Evolutionary conservation across 352 stramenopile genomes (phyloP), one percentile per base, ranked within the genome.

Genomic region (Achlya hypogyna): DNA sequence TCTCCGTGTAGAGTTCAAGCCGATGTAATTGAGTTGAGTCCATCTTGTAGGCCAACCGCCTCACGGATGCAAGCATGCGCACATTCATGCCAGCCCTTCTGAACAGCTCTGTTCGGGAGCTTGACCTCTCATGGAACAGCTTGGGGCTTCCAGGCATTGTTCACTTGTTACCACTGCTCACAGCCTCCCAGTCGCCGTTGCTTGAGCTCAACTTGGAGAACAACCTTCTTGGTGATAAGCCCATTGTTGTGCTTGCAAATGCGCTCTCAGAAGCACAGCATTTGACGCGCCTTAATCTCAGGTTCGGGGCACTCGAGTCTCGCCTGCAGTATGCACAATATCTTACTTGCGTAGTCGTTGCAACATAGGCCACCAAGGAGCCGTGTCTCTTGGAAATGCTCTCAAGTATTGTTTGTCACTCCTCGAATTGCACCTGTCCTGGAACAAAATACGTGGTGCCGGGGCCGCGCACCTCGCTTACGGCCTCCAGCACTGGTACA

Each of bases 161-260:
- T 34, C 42, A 58, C 38, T 35, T 67, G 6, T 9, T 38, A 10
- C 60, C 60, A 18, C 42, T 67, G 20, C 16, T 67, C 14, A 59
- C 47, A 23, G 51, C 60, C 8, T 35, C 60, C 12, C 28, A 49
- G 6, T 67, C 60, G 12, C 42, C 60, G 16, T 23, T 67, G 3
- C 35, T 67, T 14, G 60, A 67, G 22, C 42, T 67, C 38, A 67
- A 67, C 34, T 27, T 67, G 1, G 60, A 67, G 59, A 67, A 67
- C 32, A 67, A 67, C 38, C 40, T 27, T 20, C 32, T 67, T 2
- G 60, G 60, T 8, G 60, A 67, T 27, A 67, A 53, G 28, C 14
- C 38, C 22, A 22, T 67, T n/a, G 38, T 51, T n/a, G 20, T 49
- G 1, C 28, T 67, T 14, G 25, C 42, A 16, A 20, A 23, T 42